Evolutionary conservation across 345 rosid genomes (phyloP), one percentile per base, ranked within the genome.

Genomic region (Camelina hispida): DNA sequence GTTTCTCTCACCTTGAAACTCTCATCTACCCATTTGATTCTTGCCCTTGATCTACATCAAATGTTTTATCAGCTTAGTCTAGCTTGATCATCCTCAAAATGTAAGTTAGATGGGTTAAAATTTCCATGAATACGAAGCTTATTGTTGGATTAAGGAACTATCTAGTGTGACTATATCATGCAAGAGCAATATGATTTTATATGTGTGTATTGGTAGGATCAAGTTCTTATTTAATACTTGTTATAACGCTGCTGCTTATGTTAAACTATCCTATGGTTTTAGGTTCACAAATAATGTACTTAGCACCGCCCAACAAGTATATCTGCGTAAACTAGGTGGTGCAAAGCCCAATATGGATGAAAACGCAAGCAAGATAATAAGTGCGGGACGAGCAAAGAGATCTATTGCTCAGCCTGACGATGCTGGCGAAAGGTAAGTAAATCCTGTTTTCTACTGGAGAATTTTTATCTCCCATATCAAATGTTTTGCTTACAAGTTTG

Each of bases 241-340:
- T 50, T 23, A 51, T 57, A 16, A 8, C 1, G 38, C 42, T 43
- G 55, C 2, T 70, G 17, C 76, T 58, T 40, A 56, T 38, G 28
- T 13, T 38, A 11, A 50, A 57, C 40, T n/a, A 34, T 58, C 16
- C 2, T 0, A 46, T 71, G 46, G 55, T 37, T 66, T 62, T 78
- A 95, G 99, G 99, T 92, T 95, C 76, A 87, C 91, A 65, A 95
- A 95, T 77, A 95, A 95, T 48, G 83, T 95, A 57, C 96, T 95
- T 46, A 95, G 99, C 79, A 95, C 99, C 0, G 96, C 97, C 14
- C 99, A 95, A 75, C 99, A 95, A 76, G 88, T 95, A 53, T 95
- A 97, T 97, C 84, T 95, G 55, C 93, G 97, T 71, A 92, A 89
- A 83, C 83, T 89, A 77, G 99, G 99, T 46, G 97, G 99, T 62